These are phyloP conservation scores for Cyathus striatus DNA, from an alignment of 768 basidiomycete genomes.

Conservation along the genomic window DNA sequence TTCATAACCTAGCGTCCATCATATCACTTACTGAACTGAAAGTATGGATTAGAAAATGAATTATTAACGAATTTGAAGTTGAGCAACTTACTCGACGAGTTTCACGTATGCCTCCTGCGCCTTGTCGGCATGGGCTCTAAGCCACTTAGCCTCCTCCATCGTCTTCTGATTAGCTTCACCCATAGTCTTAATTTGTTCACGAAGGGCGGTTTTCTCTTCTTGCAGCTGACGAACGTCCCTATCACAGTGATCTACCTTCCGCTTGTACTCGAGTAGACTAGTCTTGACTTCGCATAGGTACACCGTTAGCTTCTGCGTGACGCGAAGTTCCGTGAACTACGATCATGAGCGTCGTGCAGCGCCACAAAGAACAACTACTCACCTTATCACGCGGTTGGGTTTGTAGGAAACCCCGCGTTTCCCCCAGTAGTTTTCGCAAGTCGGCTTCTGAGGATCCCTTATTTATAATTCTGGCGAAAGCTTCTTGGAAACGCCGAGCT, in stretches of 20 bases:
- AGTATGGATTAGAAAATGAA: too few relatives aligned
- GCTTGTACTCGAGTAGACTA: slow-evolving; percentile 27
- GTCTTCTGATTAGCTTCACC: slow-evolving; percentile 41
- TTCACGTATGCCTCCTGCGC: slow-evolving; percentile 37
- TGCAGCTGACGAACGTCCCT: slow-evolving; percentile 25
- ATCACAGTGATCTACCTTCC: slow-evolving; percentile 22
- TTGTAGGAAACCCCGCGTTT: slow-evolving; percentile 42
- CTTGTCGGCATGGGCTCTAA: slow-evolving; percentile 47
- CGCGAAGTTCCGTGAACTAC: slow-evolving; percentile 48
- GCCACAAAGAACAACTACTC: slow-evolving; percentile 5
- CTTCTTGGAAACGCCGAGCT: slow-evolving; percentile 48
- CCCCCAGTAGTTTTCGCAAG: slow-evolving; percentile 45
- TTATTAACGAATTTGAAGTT: too few relatives aligned
- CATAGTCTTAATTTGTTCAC: slow-evolving; percentile 33
- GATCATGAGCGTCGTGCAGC: background rate
- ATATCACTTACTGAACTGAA: too few relatives aligned
- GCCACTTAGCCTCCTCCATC: slow-evolving; percentile 42
- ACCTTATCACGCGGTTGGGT: slow-evolving; percentile 43
- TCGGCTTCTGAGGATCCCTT: slow-evolving; percentile 49
- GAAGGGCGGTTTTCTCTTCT: slow-evolving; percentile 28
- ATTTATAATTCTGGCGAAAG: slow-evolving; percentile 48
- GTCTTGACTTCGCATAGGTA: slow-evolving; percentile 46
- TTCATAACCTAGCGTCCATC: too few relatives aligned
- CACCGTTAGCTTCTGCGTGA: slow-evolving; percentile 42
- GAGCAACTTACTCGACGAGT: slow-evolving; percentile 32